Evolutionary conservation across 140 eudicot species (phyloP), one percentile per base, ranked within the genome.

Genomic region (Erigeron philadelphicus): DNA sequence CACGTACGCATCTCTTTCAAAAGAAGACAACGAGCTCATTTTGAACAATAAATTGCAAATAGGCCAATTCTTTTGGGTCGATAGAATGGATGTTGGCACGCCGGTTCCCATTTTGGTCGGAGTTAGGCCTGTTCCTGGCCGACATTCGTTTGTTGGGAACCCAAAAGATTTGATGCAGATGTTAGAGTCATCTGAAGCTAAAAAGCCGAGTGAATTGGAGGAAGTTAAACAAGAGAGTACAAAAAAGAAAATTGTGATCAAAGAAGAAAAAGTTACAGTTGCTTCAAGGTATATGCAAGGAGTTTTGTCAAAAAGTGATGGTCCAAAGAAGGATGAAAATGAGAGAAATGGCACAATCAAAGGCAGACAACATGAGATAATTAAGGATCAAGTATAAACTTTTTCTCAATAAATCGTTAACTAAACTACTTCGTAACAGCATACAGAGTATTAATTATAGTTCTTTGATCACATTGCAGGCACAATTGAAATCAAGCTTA

Each of bases 101-200:
- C 95, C 97, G 1, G 90, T 93, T n/a, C 99, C 99, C 0, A 66
- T 82, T 56, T 69, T 93, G 16, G 89, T 81, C 13, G 97, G 98
- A 7, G 90, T 89, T 15, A 77, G 99, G 72, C 85, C 80, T 8
- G 72, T 83, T 77, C 81, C 82, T 5, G 94, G 94, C 31, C 69
- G 89, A 31, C 92, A 93, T 61, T 97, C 90, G 0, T 89, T 93
- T 58, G 79, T 89, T 13, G 95, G 99, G 31, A 85, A 72, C 56
- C 99, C 99, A 0, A 93, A 87, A 84, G 97, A 89, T 64, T 68
- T 93, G 84, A 93, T 93, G 99, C 97, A 93, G 67, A 81, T 93
- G 83, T 21, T 87, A 35, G 97, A 93, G 53, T 81, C 90, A 10
- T 78, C 95, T 25, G 76, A 81, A 60, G 86, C 78, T 61, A 58